Conservation (phyloP, 805 yeast species). For the Saccharomycopsis malanga region DNA sequence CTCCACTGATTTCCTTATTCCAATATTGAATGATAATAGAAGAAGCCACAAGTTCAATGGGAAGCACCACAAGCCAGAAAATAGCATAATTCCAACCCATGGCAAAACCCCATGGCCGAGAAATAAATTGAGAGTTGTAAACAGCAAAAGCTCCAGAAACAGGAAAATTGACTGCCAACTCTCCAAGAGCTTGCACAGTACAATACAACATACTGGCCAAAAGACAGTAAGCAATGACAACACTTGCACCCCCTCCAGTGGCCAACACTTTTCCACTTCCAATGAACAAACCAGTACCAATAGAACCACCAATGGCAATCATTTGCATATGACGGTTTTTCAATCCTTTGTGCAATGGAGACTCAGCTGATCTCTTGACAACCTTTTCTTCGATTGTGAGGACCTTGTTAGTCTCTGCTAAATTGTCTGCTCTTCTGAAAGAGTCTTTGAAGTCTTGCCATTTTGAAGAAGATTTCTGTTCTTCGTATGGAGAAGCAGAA, state of each 20-base stretch:
- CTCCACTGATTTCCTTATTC: slow-evolving; percentile 38
- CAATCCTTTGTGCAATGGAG: slow-evolving; percentile 1
- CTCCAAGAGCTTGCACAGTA: slow-evolving; percentile 58
- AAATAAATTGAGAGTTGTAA: slow-evolving; percentile 42
- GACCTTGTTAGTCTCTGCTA: neutral
- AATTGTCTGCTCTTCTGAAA: slow-evolving; percentile 1
- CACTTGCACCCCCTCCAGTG: slow-evolving; percentile 41
- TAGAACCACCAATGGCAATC: slow-evolving; percentile 79
- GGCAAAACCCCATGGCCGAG: slow-evolving; percentile 54
- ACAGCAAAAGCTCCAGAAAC: slow-evolving; percentile 42
- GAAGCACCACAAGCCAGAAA: slow-evolving; percentile 48
- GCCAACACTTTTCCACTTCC: slow-evolving; percentile 46
- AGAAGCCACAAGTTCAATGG: slow-evolving; percentile 29
- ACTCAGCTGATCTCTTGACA: neutral
- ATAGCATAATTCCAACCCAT: slow-evolving; percentile 54
- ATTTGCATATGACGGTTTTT: slow-evolving; percentile 46
- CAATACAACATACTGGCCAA: slow-evolving; percentile 52
- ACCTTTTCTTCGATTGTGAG: neutral
- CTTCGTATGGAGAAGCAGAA: neutral
- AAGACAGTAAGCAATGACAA: slow-evolving; percentile 49
- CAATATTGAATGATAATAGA: slow-evolving; percentile 47
- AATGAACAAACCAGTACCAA: slow-evolving; percentile 68
- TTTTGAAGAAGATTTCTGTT: neutral
- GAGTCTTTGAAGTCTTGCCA: neutral
- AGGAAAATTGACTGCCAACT: slow-evolving; percentile 41